Evolutionary conservation across 2,329 filamentous ascomycete genomes (phyloP).

Genomic region (Ascochyta fabae): DNA sequence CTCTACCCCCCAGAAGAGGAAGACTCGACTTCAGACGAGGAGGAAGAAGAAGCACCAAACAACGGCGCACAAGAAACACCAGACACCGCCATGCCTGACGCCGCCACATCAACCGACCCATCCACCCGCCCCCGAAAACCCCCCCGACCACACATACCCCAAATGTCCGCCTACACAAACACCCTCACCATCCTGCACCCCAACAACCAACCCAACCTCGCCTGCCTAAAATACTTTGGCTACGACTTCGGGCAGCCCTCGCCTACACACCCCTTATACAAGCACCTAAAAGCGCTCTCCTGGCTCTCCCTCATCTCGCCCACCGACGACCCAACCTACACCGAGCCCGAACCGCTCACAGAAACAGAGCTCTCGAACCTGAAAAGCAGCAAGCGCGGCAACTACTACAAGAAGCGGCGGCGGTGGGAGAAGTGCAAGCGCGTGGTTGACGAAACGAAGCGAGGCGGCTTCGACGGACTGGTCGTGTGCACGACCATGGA

Average conservation of each 20-base stretch:
- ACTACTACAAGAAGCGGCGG: conserved; percentile 87
- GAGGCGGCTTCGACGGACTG: conserved; percentile 81
- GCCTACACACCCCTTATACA: conserved; percentile 77
- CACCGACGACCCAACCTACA: conserved; percentile 75
- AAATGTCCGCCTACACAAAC: conserved; percentile 73
- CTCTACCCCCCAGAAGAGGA: conserved; percentile 61
- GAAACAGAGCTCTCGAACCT: conserved; percentile 69
- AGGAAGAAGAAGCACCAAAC: conserved; percentile 15
- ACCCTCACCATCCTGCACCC: conserved; percentile 82
- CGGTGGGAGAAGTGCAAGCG: conserved; percentile 76
- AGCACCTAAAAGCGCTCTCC: conserved; percentile 80
- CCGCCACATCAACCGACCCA: conserved; percentile 28
- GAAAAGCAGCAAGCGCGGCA: conserved; percentile 83
- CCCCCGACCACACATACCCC: conserved; percentile 49
- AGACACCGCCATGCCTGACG: conserved; percentile 29
- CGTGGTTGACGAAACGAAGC: conserved; percentile 76
- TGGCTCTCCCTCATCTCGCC: conserved; percentile 92
- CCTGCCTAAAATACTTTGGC: conserved; percentile 85
- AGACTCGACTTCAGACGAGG: conserved; percentile 34
- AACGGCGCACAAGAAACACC: conserved; percentile 3
- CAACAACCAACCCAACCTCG: conserved; percentile 86
- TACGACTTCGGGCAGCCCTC: conserved; percentile 73
- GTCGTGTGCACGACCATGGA: conserved; percentile 85
- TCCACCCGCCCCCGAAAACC: conserved; percentile 33
- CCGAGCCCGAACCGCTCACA: conserved; percentile 66